Base-by-base conservation (phyloP, 768 basidiomycete genomes). In the Amyloporia xantha region DNA sequence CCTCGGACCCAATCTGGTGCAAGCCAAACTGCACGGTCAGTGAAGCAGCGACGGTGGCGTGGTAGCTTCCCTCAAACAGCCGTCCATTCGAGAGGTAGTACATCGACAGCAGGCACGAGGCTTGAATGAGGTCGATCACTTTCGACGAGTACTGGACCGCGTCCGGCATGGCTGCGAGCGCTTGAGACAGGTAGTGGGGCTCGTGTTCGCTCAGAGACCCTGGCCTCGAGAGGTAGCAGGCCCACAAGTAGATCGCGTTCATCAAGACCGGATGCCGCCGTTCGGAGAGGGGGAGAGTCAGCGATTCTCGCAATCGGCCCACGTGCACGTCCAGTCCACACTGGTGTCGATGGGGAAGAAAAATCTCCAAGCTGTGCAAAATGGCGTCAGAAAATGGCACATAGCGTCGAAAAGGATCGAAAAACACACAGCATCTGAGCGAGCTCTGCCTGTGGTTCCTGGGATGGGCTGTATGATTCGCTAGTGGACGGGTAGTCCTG, bases 181-280 rank as follows among this genome's bases (percentile, higher is more conserved):
- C 71, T 28, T 78, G 76, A 9, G 67, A 69, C 48, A 91, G 79
- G 59, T 86, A 91, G 53, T 81, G 77, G 13, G 78, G 73, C 65
- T 91, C 86, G 59, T 88, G 82, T 44, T 81, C 78, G 56, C 77
- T 78, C 11, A 90, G 70, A 4, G 79, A 74, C 33, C 79, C 82
- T 5, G 86, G 81, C 19, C 84, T 75, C 9, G 88, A 86, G 35
- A 90, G 74, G 61, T 84, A 86, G 63, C 86, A 90, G 1, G 86
- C 83, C 83, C 87, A 89, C 5, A 90, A 77, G 61, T 82, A 91
- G 59, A 90, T 82, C 52, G 86, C 75, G 59, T 89, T 86, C 73
- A 89, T 79, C 12, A 91, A 74, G 47, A 76, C 79, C 7, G 88
- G 82, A 58, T 91, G 88, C 17, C 80, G 79, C 48, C 84, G 85